Conservation (phyloP, 768 basidiomycete genomes). For the Lenzites betulinus region DNA sequence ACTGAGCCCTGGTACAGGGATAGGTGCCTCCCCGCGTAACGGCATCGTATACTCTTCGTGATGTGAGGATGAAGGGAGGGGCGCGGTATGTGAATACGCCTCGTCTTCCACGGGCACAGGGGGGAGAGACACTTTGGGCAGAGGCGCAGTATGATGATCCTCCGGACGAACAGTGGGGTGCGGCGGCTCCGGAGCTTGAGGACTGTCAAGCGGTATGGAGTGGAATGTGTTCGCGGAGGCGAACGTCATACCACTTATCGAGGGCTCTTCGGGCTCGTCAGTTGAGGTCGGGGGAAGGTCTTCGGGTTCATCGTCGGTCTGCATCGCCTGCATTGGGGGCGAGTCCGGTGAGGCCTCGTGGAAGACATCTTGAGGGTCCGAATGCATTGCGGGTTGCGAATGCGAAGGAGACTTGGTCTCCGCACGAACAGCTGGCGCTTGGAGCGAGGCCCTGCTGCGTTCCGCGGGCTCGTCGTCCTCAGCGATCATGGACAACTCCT, state of each 20-base stretch:
- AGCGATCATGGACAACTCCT: constrained; percentile 66
- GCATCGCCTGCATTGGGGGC: neutral
- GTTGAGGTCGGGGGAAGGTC: neutral
- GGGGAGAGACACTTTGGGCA: constrained; percentile 19
- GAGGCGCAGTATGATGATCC: constrained; percentile 23
- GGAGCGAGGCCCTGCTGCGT: constrained; percentile 24
- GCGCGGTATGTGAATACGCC: constrained; percentile 13
- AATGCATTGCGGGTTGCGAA: neutral
- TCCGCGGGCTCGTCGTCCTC: constrained; percentile 70
- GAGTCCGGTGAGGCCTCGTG: neutral
- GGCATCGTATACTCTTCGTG: constrained; percentile 36
- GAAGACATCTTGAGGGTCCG: neutral
- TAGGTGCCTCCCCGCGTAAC: constrained; percentile 37
- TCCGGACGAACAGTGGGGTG: neutral
- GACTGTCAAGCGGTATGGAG: constrained; percentile 43
- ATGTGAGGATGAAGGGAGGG: constrained; percentile 4
- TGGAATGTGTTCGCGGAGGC: constrained; percentile 42
- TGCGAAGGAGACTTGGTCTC: neutral
- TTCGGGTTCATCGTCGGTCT: constrained; percentile 7
- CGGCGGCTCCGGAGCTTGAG: constrained; percentile 12
- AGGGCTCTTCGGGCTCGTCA: constrained; percentile 8
- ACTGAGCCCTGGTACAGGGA: constrained; percentile 19
- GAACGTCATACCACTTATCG: constrained; percentile 26
- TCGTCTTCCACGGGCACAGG: constrained; percentile 16
- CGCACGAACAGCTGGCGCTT: neutral